Base-by-base conservation (phyloP, 208 protist genomes). In the Phytomonas sp. region DNA sequence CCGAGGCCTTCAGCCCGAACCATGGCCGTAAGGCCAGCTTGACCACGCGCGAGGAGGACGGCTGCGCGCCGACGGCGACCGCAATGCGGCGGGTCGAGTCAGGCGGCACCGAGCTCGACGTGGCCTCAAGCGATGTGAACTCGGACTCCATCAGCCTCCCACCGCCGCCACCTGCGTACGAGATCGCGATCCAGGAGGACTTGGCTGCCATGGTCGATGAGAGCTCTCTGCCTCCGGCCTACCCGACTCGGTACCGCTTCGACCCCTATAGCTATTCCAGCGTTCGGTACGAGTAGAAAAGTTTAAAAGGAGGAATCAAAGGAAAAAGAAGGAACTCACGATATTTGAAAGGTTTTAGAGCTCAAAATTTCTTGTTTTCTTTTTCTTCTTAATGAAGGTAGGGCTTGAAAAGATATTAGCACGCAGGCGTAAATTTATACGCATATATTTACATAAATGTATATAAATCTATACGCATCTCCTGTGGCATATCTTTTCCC, bases 231-330 rank as follows among this genome's bases (percentile, higher is more conserved):
- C 86, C 86, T 4, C 86, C 87, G 40, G 81, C 80, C 28, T 93
- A 96, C 80, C 81, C 91, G 20, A 84, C 83, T 26, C 85, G 88
- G 68, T 96, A 84, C 81, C 91, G 91, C 71, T 79, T 91, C 70
- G 84, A 96, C 76, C 91, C 91, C 53, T 96, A 96, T 80, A 91
- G 86, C 78, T 87, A 81, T 53, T 79, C 77, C 73, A 80, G 86
- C 68, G 76, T 87, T 60, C 76, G 79, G 28, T 84, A 86, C 68
- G 74, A 88, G 73, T 82, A 60, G 61, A 73, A 73, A 67, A 36
- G 30, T 60, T 23, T 17, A 51, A 32, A 36, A 29, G 46, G 15
- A 36, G 23, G 36, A 23, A 40, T 56, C n/a, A n/a, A 15, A 71
- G 0, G 20, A 28, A 51, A 36, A 59, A 26, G 0, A 56, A 56